phyloP scores from a whole-genome alignment of 805 yeast genomes.

The Saccharomycopsis fermentans region DNA sequence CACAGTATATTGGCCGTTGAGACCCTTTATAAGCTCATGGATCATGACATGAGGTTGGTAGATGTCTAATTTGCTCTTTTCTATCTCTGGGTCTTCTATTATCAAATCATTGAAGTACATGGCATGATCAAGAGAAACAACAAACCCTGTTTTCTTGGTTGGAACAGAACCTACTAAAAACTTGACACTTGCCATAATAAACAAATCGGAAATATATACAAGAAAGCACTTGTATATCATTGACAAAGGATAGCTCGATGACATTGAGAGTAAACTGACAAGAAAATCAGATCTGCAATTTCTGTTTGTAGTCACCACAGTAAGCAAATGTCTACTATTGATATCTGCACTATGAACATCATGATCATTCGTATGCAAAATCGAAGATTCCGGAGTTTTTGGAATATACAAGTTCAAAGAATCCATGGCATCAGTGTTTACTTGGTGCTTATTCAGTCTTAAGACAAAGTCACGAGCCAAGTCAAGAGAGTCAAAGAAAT shows the following conservation, averaged over 20 bases:
- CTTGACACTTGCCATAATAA: not conserved
- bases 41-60: constrained; percentile 1
- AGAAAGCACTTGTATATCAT: not conserved
- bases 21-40: constrained; percentile 4
- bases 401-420: not conserved
- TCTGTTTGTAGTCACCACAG: not conserved
- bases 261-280: not conserved
- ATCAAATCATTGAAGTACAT: constrained; percentile 9
- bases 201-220: constrained; percentile 7
- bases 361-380: not conserved
- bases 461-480: not conserved
- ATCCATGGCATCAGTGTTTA: not conserved
- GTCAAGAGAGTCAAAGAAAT: not conserved
- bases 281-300: not conserved
- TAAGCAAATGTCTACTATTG: not conserved
- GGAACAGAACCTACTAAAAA: constrained; percentile 1
- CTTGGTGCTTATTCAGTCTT: not conserved
- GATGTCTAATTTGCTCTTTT: not conserved
- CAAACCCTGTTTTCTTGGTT: not conserved
- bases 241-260: not conserved
- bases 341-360: not conserved
- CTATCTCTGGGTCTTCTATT: not conserved
- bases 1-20: constrained; percentile 7
- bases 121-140: constrained; percentile 9
- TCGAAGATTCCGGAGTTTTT: not conserved